Percentiles rank a stretch among this genome's conserved stretches.
Evolutionary conservation across 1,284 basidiomycete species (phyloP).

Genomic region (Tilletia setariae): DNA sequence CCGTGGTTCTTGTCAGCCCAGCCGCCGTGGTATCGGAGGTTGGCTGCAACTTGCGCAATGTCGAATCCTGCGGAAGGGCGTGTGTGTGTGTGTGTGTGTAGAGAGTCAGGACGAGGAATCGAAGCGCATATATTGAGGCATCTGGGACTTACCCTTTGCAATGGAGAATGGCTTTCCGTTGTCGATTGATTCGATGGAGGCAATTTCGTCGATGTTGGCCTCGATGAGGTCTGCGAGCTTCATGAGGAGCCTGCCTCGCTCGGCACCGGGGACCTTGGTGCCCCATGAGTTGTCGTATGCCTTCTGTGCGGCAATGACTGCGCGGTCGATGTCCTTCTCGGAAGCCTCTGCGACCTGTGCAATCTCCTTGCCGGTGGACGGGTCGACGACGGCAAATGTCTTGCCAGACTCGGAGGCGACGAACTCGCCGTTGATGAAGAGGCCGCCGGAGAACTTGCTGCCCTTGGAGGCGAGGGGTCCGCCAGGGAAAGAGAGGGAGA

Average conservation of each 20-base stretch:
- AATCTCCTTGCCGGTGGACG: constrained; percentile 47
- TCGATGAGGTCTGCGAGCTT: constrained; percentile 75
- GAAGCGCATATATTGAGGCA: too few relatives aligned
- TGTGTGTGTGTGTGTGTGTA: neutral
- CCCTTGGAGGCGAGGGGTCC: constrained; percentile 26
- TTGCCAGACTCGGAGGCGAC: constrained; percentile 44
- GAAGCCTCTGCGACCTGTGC: constrained; percentile 46
- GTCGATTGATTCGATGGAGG: constrained; percentile 61
- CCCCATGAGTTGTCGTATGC: constrained; percentile 45
- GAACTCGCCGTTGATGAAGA: constrained; percentile 52
- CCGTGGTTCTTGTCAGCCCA: constrained; percentile 76
- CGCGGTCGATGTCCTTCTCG: constrained; percentile 47
- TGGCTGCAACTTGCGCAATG: constrained; percentile 65
- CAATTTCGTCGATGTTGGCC: constrained; percentile 66
- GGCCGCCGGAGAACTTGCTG: constrained; percentile 39
- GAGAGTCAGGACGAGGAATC: constrained; percentile 1
- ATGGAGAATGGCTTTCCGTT: constrained; percentile 75
- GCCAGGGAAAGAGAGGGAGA: constrained; percentile 50
- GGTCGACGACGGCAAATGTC: constrained; percentile 49
- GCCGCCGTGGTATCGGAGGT: constrained; percentile 65
- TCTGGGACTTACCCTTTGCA: constrained; percentile 59
- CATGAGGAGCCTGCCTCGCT: constrained; percentile 64
- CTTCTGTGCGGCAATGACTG: constrained; percentile 45
- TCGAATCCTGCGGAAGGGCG: constrained; percentile 60
- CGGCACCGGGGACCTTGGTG: constrained; percentile 59